Conservation (phyloP, 139 green algal species). For the Volvox reticuliferus region DNA sequence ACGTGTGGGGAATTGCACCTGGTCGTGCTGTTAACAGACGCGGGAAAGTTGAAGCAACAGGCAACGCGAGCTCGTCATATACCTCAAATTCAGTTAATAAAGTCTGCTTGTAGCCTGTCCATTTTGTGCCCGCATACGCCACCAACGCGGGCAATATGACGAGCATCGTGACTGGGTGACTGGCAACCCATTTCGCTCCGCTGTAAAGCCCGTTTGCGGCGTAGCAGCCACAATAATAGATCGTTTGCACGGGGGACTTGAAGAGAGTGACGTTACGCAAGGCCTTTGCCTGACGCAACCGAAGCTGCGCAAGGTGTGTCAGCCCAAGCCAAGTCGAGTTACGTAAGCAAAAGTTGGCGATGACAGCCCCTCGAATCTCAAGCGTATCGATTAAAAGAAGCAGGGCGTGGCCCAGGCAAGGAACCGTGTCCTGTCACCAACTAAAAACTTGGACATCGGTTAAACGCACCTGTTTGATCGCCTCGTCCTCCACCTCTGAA, state of each 20-base stretch:
- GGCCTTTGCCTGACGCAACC: constrained; percentile 32
- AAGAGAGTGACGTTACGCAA: constrained; percentile 69
- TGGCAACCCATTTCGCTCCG: constrained; percentile 66
- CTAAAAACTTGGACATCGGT: neutral
- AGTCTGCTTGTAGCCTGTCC: neutral
- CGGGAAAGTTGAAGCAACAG: neutral
- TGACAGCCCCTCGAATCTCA: too few relatives aligned
- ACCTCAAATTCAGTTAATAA: constrained; percentile 44
- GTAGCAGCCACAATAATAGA: constrained; percentile 69
- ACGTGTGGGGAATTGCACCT: too few relatives aligned
- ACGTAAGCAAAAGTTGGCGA: neutral
- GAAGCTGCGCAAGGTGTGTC: constrained; percentile 38
- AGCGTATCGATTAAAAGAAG: too few relatives aligned
- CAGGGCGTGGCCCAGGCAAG: too few relatives aligned
- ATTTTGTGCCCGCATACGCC: constrained; percentile 64
- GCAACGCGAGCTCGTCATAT: neutral
- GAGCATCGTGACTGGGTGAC: constrained; percentile 78
- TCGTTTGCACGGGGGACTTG: constrained; percentile 65
- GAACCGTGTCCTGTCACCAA: neutral
- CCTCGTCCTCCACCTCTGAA: constrained; percentile 14
- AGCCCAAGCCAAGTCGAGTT: neutral
- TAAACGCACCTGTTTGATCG: constrained; percentile 23
- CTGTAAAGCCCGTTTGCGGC: constrained; percentile 20
- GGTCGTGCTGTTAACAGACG: neutral
- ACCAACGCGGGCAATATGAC: constrained; percentile 72